Evolutionary conservation across 345 rosid species (phyloP), one percentile per base, ranked within the genome.

Genomic region (Luvunga scandens): DNA sequence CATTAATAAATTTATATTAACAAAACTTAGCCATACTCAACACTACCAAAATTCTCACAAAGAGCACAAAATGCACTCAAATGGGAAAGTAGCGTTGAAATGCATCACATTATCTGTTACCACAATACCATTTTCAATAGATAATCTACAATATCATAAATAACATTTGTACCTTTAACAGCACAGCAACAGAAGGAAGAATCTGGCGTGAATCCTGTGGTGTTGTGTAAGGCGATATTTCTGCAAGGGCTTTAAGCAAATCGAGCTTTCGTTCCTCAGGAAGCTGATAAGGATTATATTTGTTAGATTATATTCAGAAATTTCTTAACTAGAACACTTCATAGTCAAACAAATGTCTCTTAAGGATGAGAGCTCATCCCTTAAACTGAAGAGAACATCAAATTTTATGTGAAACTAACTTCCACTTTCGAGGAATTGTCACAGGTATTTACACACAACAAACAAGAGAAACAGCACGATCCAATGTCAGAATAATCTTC

Each of bases 191-290:
- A 53, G 98, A 90, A 79, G 99, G 95, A 85, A 97, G 96, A 78
- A 89, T 85, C 85, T 97, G 98, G 39, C 98, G 91, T 73, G 98
- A 93, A 85, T 97, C 99, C 75, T 91, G 98, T 24, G 99, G 94
- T 22, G 88, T 85, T 33, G 98, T 89, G 84, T 88, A 92, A 80
- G 98, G 94, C 4, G 98, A 94, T 56, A 89, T 91, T 83, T 97
- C 99, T 69, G 98, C 97, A 60, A 97, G 90, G 24, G 94, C 94
- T 84, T 97, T 97, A 60, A 94, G 98, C 86, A 97, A 84, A 89
- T 97, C 99, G 68, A 97, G 96, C 82, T 93, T 94, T 82, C 98
- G 88, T 75, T 90, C 98, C 87, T 94, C 98, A 8, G 96, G 99
- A 83, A 97, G 98, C 99, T 97, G 89, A 53, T 67, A 76, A 28